These are phyloP conservation scores for Rhynchosporium agropyri DNA, from an alignment of 2,329 filamentous ascomycete genomes.

Conservation along the genomic window DNA sequence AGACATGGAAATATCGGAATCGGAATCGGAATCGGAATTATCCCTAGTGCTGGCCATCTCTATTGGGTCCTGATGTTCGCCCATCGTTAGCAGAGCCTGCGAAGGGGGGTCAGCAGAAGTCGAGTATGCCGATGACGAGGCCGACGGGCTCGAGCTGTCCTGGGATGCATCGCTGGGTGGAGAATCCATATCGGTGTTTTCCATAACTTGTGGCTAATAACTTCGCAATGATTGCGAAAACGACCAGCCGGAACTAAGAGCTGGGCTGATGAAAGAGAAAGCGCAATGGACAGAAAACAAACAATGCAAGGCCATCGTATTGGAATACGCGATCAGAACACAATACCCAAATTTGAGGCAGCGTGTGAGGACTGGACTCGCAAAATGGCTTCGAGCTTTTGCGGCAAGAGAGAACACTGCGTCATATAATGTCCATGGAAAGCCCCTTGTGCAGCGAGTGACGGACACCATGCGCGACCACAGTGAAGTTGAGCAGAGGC, in stretches of 20 bases:
- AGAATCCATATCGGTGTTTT: conserved; percentile 31
- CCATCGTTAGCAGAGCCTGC: conserved; percentile 25
- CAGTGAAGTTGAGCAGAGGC: conserved; percentile 30
- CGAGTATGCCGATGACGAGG: conserved; percentile 36
- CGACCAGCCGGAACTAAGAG: conserved; percentile 20
- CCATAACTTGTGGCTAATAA: conserved; percentile 17
- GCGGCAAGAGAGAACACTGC: conserved; percentile 29
- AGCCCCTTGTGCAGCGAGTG: conserved; percentile 24
- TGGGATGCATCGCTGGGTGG: conserved; percentile 33
- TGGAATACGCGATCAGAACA: conserved; percentile 33
- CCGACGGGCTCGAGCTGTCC: conserved; percentile 34
- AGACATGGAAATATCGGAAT: conserved; percentile 45
- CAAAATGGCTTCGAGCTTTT: conserved; percentile 29
- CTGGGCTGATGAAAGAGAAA: conserved; percentile 27
- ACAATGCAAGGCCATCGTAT: conserved; percentile 34
- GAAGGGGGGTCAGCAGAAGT: conserved; percentile 32
- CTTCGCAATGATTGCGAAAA: conserved; percentile 16
- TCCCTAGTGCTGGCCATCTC: conserved; percentile 27
- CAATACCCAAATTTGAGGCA: conserved; percentile 34
- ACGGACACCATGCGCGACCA: conserved; percentile 31
- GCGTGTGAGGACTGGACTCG: conserved; percentile 26
- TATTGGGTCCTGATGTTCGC: conserved; percentile 19
- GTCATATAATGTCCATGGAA: conserved; percentile 29
- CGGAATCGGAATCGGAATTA: conserved; percentile 41
- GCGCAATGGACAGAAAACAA: conserved; percentile 33